These are phyloP conservation scores for Lenwebbia sp. DNA, from an alignment of 345 rosid species.

Conservation along the genomic window DNA sequence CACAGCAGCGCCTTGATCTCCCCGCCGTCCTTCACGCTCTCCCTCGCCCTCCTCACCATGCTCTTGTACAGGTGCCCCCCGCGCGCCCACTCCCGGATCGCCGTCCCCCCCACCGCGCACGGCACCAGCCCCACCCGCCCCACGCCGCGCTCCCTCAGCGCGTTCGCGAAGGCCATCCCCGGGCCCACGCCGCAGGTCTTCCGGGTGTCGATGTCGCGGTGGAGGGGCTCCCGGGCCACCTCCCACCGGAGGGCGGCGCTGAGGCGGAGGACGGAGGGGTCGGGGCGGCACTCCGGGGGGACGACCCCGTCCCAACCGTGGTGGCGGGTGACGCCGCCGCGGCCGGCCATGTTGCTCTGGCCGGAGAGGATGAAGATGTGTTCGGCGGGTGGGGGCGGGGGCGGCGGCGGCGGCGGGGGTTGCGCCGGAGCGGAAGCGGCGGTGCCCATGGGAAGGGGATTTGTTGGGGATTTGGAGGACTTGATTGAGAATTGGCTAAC, in stretches of 20 bases:
- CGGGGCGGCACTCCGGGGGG: conserved; percentile 50
- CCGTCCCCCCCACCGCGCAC: conserved; percentile 85
- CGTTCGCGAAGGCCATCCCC: conserved; percentile 79
- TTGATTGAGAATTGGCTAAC: neutral
- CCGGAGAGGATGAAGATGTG: conserved; percentile 82
- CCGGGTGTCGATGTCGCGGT: conserved; percentile 53
- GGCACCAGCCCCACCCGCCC: conserved; percentile 52
- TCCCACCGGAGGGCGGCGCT: conserved; percentile 58
- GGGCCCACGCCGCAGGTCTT: conserved; percentile 84
- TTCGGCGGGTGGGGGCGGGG: neutral
- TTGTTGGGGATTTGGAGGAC: neutral
- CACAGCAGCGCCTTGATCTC: conserved; percentile 69
- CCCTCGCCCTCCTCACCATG: conserved; percentile 60
- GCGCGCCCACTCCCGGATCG: conserved; percentile 78
- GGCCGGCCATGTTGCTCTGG: conserved; percentile 94
- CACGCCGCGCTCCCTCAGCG: conserved; percentile 15
- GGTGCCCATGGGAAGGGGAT: neutral
- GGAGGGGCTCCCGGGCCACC: conserved; percentile 65
- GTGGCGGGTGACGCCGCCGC: conserved; percentile 62
- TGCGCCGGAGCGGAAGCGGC: neutral
- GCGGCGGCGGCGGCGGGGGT: neutral
- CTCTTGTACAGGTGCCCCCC: conserved; percentile 52
- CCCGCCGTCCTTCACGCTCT: conserved; percentile 35
- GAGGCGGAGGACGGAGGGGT: conserved; percentile 53
- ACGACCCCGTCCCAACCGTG: conserved; percentile 61